These are phyloP conservation scores for Termitomyces sp. DNA, from an alignment of 768 basidiomycete species.

Conservation along the genomic window DNA sequence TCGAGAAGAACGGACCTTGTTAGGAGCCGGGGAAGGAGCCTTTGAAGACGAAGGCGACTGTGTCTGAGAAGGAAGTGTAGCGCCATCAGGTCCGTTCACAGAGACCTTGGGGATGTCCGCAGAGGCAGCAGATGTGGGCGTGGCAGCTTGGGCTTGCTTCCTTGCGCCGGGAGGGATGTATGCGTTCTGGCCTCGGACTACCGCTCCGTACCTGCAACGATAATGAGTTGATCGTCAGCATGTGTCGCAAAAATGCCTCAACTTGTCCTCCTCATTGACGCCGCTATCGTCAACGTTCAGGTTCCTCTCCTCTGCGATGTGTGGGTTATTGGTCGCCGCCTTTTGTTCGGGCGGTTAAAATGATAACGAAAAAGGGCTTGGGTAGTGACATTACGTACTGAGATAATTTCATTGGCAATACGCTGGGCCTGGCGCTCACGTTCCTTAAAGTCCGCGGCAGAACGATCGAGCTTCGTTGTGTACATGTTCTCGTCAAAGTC, in stretches of 20 bases:
- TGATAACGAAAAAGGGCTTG: not conserved
- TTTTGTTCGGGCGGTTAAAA: conserved; percentile 24
- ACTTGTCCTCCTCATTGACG: conserved; percentile 96
- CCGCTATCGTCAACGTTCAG: conserved; percentile 65
- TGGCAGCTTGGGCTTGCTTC: conserved; percentile 32
- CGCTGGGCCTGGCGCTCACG: conserved; percentile 83
- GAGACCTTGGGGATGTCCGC: conserved; percentile 69
- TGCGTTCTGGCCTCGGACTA: conserved; percentile 82
- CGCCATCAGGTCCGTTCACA: conserved; percentile 77
- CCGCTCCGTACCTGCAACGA: conserved; percentile 79
- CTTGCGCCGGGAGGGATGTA: conserved; percentile 95
- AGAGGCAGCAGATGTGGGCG: conserved; percentile 18
- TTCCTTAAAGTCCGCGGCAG: conserved; percentile 83
- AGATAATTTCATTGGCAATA: conserved; percentile 89
- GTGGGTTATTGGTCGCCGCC: conserved; percentile 70
- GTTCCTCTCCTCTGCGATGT: conserved; percentile 88
- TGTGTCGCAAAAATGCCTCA: conserved; percentile 26
- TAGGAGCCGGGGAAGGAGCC: conserved; percentile 64
- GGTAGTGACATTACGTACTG: conserved; percentile 46
- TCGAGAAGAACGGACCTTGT: conserved; percentile 43
- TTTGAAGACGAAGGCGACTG: conserved; percentile 50
- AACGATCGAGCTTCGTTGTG: conserved; percentile 90
- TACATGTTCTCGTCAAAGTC: conserved; percentile 93
- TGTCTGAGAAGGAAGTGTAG: conserved; percentile 40
- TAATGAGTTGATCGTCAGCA: conserved; percentile 11